Evolutionary conservation across 148 eudicot genomes (phyloP), one percentile per base, ranked within the genome.

Genomic region (Vaccinium darrowii): DNA sequence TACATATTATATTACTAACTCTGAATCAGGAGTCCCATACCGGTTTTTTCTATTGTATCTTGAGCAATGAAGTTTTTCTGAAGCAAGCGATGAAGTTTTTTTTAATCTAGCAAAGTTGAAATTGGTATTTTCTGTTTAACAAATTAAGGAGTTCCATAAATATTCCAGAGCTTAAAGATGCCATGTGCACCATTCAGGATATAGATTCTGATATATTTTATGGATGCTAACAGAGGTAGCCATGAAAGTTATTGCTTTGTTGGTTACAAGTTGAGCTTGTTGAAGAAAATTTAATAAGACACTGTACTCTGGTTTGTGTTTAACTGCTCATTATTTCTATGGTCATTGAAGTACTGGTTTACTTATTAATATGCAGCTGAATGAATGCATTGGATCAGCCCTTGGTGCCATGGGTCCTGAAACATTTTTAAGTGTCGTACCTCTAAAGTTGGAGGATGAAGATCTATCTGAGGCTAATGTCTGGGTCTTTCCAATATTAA

Each of bases 321-420:
- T 21, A 72, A 51, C 63, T 33, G 53, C 25, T 76, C 30, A 47
- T 11, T 30, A n/a, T 71, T 49, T 52, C 74, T 8, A 18, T 16
- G 74, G 58, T 67, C 75, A 6, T 76, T 69, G 33, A 65, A 71
- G 39, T 83, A 71, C 50, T 83, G 77, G n/a, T 84, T 36, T 75
- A 56, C 79, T 72, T 85, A 67, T 60, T 63, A 52, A 7, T 53
- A 76, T 18, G 81, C 95, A 97, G 99, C 87, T 95, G 86, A 98
- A 95, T 85, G 98, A 92, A 86, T 95, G 98, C 86, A 54, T 95
- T 65, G 99, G 99, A 85, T 89, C 95, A 75, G 96, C 99, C 82
- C 90, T 97, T 79, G 90, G 92, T 82, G 95, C 98, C 79, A 91
- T 97, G 96, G 99, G 99, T 43, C 96, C 99, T 85, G 99, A 95